Conservation (phyloP, 2,329 filamentous ascomycete species). For the Microdochium bolleyi region DNA sequence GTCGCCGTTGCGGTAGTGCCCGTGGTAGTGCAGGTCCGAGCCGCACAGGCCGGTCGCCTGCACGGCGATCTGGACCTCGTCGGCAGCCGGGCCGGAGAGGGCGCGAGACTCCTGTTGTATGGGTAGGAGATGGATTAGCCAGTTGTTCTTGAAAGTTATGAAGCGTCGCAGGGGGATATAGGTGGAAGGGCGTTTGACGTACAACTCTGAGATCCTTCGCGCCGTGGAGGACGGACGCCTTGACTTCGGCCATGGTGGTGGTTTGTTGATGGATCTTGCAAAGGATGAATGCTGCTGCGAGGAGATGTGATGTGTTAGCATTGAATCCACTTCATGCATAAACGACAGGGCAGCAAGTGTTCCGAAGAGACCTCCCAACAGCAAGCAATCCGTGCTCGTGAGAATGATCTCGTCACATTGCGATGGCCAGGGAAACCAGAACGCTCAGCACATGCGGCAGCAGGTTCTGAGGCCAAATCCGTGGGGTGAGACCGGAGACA, state of each 20-base stretch:
- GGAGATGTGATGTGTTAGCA: neutral
- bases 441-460: too few relatives aligned
- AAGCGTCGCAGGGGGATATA: neutral
- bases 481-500: too few relatives aligned
- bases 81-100: constrained; percentile 42
- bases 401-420: too few relatives aligned
- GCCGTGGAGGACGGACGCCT: constrained; percentile 47
- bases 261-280: too few relatives aligned
- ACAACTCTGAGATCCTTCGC: constrained; percentile 42
- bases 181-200: constrained; percentile 10
- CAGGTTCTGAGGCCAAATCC: too few relatives aligned
- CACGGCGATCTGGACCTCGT: constrained; percentile 54
- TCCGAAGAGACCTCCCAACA: too few relatives aligned
- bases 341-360: too few relatives aligned
- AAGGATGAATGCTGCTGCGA: constrained; percentile 1
- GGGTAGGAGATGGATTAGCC: neutral
- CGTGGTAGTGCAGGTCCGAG: constrained; percentile 60
- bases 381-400: too few relatives aligned
- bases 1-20: constrained; percentile 58
- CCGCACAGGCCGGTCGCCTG: constrained; percentile 59
- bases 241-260: constrained; percentile 17
- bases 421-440: too few relatives aligned
- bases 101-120: constrained; percentile 42
- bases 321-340: too few relatives aligned
- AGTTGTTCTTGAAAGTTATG: neutral